Evolutionary conservation across 768 basidiomycete genomes (phyloP).

Genomic region (Tricholoma saponaceum): DNA sequence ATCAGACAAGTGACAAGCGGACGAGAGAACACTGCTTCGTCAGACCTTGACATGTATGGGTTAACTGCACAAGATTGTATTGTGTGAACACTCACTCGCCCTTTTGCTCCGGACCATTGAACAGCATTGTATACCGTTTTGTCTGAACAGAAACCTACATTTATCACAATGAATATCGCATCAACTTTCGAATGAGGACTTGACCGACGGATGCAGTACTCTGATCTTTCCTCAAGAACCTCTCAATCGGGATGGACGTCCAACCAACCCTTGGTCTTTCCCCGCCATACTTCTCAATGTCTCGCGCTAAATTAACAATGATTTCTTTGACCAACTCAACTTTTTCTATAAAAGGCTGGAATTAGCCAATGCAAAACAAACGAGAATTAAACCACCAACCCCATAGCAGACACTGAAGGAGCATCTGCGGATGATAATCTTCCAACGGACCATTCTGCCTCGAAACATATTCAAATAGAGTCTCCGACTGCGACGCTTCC

Average conservation of each 20-base stretch:
- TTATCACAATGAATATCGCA: slow-evolving; percentile 5
- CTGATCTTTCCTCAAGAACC: slow-evolving; percentile 42
- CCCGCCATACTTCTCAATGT: slow-evolving; percentile 24
- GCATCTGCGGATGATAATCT: slow-evolving; percentile 91
- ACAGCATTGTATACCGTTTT: slow-evolving; percentile 51
- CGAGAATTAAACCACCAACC: slow-evolving; percentile 38
- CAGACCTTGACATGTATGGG: slow-evolving; percentile 30
- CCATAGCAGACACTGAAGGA: slow-evolving; percentile 91
- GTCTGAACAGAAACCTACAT: slow-evolving; percentile 17
- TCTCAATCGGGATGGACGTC: slow-evolving; percentile 53
- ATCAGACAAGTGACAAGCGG: slow-evolving; percentile 57
- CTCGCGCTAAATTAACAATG: slow-evolving; percentile 60
- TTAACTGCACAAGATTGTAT: slow-evolving; percentile 1
- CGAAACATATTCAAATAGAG: slow-evolving; percentile 81
- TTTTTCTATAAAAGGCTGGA: slow-evolving; percentile 52
- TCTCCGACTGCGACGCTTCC: slow-evolving; percentile 26
- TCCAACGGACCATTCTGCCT: slow-evolving; percentile 80
- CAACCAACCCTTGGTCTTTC: slow-evolving; percentile 28
- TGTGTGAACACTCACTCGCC: slow-evolving; percentile 38
- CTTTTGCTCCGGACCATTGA: slow-evolving; percentile 37
- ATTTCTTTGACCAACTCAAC: slow-evolving; percentile 81
- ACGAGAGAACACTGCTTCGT: slow-evolving; percentile 59
- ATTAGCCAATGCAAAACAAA: not conserved
- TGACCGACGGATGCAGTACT: slow-evolving; percentile 14
- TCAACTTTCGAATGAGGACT: not conserved